Percentiles rank a stretch among this genome's conserved stretches.
phyloP scores from a whole-genome alignment of 2,329 filamentous ascomycete genomes.

The Leptographium wingfieldii region DNA sequence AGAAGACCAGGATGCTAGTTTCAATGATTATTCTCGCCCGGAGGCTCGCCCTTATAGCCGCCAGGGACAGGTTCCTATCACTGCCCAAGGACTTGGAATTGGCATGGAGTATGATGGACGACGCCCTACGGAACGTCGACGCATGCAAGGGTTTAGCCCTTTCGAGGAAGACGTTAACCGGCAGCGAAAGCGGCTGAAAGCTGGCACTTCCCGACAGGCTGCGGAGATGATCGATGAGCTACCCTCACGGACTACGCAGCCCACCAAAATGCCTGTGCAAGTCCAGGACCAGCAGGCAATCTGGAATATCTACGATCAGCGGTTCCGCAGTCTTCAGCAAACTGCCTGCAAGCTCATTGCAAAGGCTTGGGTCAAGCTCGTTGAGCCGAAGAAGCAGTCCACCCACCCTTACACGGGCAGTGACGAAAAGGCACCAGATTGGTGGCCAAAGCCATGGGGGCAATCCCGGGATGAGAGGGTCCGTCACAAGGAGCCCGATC shows the following conservation, averaged over 20 bases:
- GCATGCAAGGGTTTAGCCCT: constrained; percentile 10
- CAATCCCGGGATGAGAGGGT: constrained; percentile 39
- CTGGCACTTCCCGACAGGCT: constrained; percentile 20
- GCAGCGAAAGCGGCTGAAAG: constrained; percentile 25
- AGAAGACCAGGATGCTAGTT: background rate
- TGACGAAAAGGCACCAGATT: constrained; percentile 48
- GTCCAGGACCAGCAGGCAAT: constrained; percentile 43
- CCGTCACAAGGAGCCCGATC: constrained; percentile 61
- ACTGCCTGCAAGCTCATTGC: constrained; percentile 58
- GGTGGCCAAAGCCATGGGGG: constrained; percentile 52
- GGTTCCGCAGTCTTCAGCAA: constrained; percentile 57
- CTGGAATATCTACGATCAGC: constrained; percentile 45
- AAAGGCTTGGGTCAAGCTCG: constrained; percentile 63
- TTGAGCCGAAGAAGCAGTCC: constrained; percentile 67
- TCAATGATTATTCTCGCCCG: background rate
- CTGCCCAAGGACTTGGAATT: background rate
- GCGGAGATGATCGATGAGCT: constrained; percentile 25
- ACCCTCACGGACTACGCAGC: constrained; percentile 21
- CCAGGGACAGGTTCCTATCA: background rate
- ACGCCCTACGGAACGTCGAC: constrained; percentile 14
- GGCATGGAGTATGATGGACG: constrained; percentile 13
- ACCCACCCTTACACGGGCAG: constrained; percentile 60
- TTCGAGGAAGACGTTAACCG: constrained; percentile 20
- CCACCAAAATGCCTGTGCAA: constrained; percentile 31
- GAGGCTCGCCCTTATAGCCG: background rate